Evolutionary conservation across 805 yeast species (phyloP).

Genomic region (Candida hispaniensis): DNA sequence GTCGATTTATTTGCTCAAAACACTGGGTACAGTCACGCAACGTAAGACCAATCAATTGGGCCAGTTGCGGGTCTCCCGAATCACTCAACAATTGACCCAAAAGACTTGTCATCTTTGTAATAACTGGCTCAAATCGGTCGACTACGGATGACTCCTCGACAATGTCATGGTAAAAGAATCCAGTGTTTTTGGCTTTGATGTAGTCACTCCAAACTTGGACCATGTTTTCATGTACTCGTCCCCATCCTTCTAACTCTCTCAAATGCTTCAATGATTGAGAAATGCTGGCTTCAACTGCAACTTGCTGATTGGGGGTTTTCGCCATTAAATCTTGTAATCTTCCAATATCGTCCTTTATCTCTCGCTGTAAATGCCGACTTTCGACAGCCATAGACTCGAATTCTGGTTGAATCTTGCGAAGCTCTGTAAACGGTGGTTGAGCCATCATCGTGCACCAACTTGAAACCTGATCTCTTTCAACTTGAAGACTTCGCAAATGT

Average conservation of each 20-base stretch:
- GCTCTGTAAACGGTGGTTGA: conserved; percentile 5
- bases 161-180: too few species aligned
- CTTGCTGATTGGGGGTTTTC: conserved; percentile 4
- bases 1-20: conserved; percentile 1
- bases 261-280: conserved; percentile 8
- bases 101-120: conserved; percentile 4
- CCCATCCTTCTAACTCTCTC: conserved; percentile 12
- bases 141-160: too few species aligned
- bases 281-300: conserved; percentile 8
- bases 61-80: conserved; percentile 10
- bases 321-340: conserved; percentile 6
- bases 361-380: conserved; percentile 1
- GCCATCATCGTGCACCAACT: conserved; percentile 1
- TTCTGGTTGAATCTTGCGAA: conserved; percentile 2
- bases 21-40: conserved; percentile 1
- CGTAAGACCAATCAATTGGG: conserved; percentile 3
- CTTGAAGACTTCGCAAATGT: conserved; percentile 1
- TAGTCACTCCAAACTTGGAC: conserved; percentile 10
- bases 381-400: conserved; percentile 4
- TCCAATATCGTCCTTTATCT: conserved; percentile 4
- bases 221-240: conserved; percentile 6
- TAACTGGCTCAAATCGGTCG: conserved; percentile 2
- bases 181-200: too few species aligned
- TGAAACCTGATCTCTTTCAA: conserved; percentile 3
- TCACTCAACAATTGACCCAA: conserved; percentile 2